phyloP scores from a whole-genome alignment of 2,329 filamentous ascomycete genomes.

The Alternaria brassicicola region DNA sequence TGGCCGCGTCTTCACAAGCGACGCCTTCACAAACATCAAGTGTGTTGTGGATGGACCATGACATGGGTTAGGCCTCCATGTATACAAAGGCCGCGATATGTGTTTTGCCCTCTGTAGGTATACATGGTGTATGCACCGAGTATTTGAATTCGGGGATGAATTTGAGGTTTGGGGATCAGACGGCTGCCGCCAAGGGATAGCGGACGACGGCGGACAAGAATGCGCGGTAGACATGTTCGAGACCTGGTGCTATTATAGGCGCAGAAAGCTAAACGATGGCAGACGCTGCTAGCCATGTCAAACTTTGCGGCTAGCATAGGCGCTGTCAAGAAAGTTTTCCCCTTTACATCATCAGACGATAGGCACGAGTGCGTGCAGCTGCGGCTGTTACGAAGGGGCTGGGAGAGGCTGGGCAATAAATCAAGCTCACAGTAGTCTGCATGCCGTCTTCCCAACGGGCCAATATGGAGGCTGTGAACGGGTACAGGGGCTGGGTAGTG shows the following conservation, averaged over 20 bases:
- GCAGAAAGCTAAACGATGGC: neutral
- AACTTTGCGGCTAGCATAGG: neutral
- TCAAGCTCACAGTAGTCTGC: neutral
- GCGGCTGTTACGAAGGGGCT: neutral
- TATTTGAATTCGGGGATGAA: neutral
- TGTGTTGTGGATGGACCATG: neutral
- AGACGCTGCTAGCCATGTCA: neutral
- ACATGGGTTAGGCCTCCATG: neutral
- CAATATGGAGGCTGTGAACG: slow-evolving; percentile 1
- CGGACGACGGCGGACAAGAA: neutral
- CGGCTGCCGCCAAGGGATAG: neutral
- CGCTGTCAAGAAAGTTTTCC: neutral
- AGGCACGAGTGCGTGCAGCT: neutral
- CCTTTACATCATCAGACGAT: neutral
- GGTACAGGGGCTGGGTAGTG: neutral
- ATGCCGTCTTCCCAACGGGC: neutral
- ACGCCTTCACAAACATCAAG: neutral
- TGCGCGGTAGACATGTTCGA: neutral
- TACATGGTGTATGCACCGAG: neutral
- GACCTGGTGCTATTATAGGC: neutral
- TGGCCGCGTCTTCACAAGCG: neutral
- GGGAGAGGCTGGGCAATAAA: slow-evolving; percentile 5
- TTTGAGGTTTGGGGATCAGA: neutral
- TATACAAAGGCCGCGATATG: neutral
- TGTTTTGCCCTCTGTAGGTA: neutral